Evolutionary conservation across 768 basidiomycete genomes (phyloP), one percentile per base, ranked within the genome.

Genomic region (Boletus bicolor): DNA sequence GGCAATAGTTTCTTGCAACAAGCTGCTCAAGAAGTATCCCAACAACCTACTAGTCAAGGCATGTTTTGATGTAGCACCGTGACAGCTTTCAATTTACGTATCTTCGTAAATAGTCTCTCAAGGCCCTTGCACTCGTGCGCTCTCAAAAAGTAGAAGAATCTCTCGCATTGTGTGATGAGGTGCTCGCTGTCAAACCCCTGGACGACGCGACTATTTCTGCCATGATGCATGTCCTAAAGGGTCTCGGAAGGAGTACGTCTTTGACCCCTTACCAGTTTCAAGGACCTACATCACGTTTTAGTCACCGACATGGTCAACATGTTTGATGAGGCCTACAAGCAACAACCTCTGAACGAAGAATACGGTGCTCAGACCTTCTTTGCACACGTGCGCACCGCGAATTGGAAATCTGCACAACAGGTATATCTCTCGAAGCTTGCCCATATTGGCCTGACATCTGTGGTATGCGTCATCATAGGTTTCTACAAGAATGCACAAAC

Each of bases 331-430:
- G 91, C 91, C 2, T 92, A 82, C 75, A 91, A 87, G 70, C 83
- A 86, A 58, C 83, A 89, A 55, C 91, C 91, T 19, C 64, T 72
- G 5, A 92, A 91, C 64, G 92, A 93, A 67, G 91, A 93, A 57
- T 82, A 92, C 9, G 91, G 86, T 21, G 80, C 81, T 24, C 91
- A 93, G 68, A 86, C 88, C 0, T 93, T 93, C 75, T 89, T 91
- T 67, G 90, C 91, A 19, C 89, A 92, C 65, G 82, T 87, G 35
- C 83, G 89, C 56, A 82, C 86, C 34, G 80, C 80, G 15, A 85
- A 89, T 60, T 93, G 92, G 92, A 93, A 92, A 70, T 81, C 85
- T 44, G 90, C 89, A 24, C 92, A 93, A 68, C 86, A 87, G 77
- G 90, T 89, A 63, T 53, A 68, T 59, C n/a, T 26, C 54, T 35